Evolutionary conservation across 2,329 filamentous ascomycete species (phyloP), one percentile per base, ranked within the genome.

Genomic region (Amauroascus niger): DNA sequence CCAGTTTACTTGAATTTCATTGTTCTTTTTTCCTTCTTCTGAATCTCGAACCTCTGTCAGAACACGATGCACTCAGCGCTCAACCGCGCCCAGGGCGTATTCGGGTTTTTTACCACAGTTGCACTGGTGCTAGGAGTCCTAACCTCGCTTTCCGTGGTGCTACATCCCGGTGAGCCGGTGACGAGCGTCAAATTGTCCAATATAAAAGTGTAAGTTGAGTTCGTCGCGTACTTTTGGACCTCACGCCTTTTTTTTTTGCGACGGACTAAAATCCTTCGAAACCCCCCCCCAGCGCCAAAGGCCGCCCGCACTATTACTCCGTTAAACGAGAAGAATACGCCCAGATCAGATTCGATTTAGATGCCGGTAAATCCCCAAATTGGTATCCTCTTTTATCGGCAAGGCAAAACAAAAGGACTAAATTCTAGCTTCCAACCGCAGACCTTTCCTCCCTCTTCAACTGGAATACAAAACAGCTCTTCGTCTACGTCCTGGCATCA

Each of bases 401-500:
- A 8, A 49, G 11, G 6, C 20, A 18, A 18, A n/a, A n/a, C n/a
- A n/a, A n/a, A n/a, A n/a, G n/a, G 6, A 44, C 28, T 55, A 55
- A 32, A 16, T 8, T 18, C 8, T 16, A 28, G 4, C 41, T 24
- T n/a, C n/a, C 26, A 57, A 39, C 18, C 39, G 28, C 30, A 77
- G 91, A 98, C 73, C 80, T 98, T 57, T 86, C 83, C 57, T 85
- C 85, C 41, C 87, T 98, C 63, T 97, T 97, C 79, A 95, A 87
- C 66, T 98, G 91, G 93, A 98, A 98, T 78, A 98, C 94, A 18
- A 98, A 98, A 72, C 88, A 97, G 73, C 75, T 98, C 64, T 98
- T 97, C 73, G 83, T 96, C 69, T 98, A 95, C 75, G 83, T 98
- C 55, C 91, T 88, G 53, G 91, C 91, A 52, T 84, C 77, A 53